Evolutionary conservation across 345 rosid genomes (phyloP).

Genomic region (Lagerstroemia speciosa): DNA sequence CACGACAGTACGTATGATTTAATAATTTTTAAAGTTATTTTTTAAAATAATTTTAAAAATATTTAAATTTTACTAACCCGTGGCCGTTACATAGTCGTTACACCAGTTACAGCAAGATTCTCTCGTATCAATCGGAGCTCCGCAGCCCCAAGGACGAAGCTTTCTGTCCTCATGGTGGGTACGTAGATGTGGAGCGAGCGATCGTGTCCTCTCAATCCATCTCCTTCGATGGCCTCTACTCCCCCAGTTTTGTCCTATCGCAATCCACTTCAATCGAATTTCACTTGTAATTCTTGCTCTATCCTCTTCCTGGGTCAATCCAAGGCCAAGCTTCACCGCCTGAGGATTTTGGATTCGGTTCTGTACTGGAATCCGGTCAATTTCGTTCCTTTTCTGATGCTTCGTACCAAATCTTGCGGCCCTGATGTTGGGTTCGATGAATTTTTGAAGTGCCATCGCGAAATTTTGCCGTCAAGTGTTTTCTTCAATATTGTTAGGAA

Average conservation of each 20-base stretch:
- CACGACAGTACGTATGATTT: too few species aligned
- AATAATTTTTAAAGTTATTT: too few species aligned
- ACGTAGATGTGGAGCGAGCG: not conserved
- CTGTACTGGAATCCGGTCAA: not conserved
- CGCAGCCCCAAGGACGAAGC: not conserved
- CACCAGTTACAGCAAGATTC: too few species aligned
- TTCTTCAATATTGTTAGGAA: not conserved
- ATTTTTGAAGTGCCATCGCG: not conserved
- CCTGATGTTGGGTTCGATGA: not conserved
- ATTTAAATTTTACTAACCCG: too few species aligned
- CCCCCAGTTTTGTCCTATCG: not conserved
- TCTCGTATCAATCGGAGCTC: not conserved
- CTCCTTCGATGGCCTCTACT: not conserved
- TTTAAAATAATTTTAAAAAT: too few species aligned
- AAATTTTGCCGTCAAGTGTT: not conserved
- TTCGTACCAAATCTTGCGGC: not conserved
- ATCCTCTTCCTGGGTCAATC: not conserved
- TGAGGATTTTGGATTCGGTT: not conserved
- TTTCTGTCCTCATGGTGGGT: not conserved
- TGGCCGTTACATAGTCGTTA: too few species aligned
- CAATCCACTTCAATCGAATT: not conserved
- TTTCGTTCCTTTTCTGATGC: not conserved
- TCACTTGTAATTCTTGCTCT: not conserved
- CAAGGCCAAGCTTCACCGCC: not conserved
- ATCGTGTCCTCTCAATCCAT: not conserved